Conservation (phyloP, 805 yeast species). For the Kazachstania bromeliacearum region DNA sequence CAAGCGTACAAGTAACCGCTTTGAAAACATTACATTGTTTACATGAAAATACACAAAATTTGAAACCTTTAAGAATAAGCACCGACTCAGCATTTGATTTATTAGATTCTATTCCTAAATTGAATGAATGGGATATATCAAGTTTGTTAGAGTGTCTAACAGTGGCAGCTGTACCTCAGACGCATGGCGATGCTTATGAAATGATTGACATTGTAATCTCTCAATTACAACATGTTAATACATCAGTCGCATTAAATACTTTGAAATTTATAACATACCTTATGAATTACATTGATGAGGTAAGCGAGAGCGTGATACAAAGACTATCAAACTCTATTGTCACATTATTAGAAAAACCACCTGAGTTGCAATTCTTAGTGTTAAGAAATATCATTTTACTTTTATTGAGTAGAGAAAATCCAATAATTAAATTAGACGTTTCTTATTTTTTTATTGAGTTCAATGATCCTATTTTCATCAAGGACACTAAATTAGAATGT, state of each 20-base stretch:
- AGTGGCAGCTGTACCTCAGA: conserved; percentile 60
- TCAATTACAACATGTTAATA: conserved; percentile 66
- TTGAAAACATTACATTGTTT: conserved; percentile 57
- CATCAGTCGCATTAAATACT: conserved; percentile 73
- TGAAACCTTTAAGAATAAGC: conserved; percentile 31
- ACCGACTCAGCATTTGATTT: conserved; percentile 32
- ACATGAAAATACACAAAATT: conserved; percentile 37
- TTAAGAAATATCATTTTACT: conserved; percentile 72
- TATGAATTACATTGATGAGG: conserved; percentile 55
- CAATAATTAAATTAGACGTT: conserved; percentile 53
- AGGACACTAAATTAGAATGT: conserved; percentile 83
- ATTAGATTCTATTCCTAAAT: conserved; percentile 27
- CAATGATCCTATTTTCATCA: conserved; percentile 80
- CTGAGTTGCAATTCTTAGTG: conserved; percentile 77
- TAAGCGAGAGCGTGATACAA: conserved; percentile 48
- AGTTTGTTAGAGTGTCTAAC: conserved; percentile 54
- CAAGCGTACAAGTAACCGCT: conserved; percentile 61
- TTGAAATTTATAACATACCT: conserved; percentile 63
- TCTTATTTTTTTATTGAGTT: conserved; percentile 71
- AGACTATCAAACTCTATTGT: conserved; percentile 61
- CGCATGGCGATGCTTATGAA: conserved; percentile 51
- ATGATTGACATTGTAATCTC: conserved; percentile 61
- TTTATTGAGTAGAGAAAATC: conserved; percentile 52
- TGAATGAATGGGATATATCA: conserved; percentile 66
- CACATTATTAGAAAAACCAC: conserved; percentile 60